Evolutionary conservation across 768 basidiomycete genomes (phyloP).

Genomic region (Tricholoma saponaceum): DNA sequence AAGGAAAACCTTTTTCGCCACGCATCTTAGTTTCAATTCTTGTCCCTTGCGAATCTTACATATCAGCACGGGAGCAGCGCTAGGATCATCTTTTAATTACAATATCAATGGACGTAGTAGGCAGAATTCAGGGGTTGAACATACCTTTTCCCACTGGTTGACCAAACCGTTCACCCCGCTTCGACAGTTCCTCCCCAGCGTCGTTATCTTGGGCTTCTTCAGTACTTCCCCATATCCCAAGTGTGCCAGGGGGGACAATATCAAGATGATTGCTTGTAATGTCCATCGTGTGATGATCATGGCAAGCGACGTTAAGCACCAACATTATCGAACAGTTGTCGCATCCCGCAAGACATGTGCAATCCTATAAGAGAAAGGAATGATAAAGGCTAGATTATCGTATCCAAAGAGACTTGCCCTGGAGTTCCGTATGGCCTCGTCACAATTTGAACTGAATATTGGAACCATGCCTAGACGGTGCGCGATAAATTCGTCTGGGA

Average conservation of each 20-base stretch:
- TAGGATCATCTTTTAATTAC: slow-evolving; percentile 48
- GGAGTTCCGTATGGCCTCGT: slow-evolving; percentile 80
- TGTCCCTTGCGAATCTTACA: slow-evolving; percentile 94
- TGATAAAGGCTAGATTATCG: not conserved
- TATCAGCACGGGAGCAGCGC: slow-evolving; percentile 68
- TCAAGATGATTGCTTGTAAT: slow-evolving; percentile 87
- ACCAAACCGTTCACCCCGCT: slow-evolving; percentile 73
- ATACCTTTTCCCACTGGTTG: slow-evolving; percentile 81
- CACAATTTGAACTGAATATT: slow-evolving; percentile 80
- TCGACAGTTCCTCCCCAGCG: slow-evolving; percentile 67
- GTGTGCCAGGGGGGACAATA: slow-evolving; percentile 37
- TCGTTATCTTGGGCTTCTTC: slow-evolving; percentile 31
- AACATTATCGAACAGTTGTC: slow-evolving; percentile 82
- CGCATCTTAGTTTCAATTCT: slow-evolving; percentile 79
- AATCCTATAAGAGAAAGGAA: slow-evolving; percentile 73
- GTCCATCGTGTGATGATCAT: slow-evolving; percentile 71
- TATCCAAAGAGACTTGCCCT: slow-evolving; percentile 41
- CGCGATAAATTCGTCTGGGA: slow-evolving; percentile 97
- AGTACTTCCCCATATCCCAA: slow-evolving; percentile 16
- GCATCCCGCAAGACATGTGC: slow-evolving; percentile 83
- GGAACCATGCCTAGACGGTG: slow-evolving; percentile 96
- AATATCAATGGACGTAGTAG: not conserved
- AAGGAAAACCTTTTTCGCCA: slow-evolving; percentile 80
- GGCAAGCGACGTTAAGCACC: slow-evolving; percentile 71
- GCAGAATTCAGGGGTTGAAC: slow-evolving; percentile 18